Evolutionary conservation across 495 filamentous ascomycete species (phyloP), one percentile per base, ranked within the genome.

Genomic region (Rusavskia elegans): DNA sequence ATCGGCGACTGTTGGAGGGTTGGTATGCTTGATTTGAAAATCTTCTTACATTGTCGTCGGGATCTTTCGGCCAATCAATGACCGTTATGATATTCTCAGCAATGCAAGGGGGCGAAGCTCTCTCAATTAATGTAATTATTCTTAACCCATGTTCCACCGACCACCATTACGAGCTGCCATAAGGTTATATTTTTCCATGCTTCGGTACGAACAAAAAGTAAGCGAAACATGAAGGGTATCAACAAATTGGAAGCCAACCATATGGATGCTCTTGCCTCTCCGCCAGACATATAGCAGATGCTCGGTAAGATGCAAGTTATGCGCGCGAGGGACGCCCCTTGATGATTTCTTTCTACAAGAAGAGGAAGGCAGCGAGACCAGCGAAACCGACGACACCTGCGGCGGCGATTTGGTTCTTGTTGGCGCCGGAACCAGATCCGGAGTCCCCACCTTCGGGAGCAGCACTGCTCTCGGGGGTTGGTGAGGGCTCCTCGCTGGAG

Each of bases 331-430:
- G n/a, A n/a, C n/a, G 3, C 17, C 14, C 37, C 10, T 39, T 13
- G 1, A 14, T 39, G 17, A 4, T 39, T 23, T 46, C 23, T 46
- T 46, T 46, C 14, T 59, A 62, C 50, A 61, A 29, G 32, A 62
- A 45, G 16, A 45, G 55, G 30, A 46, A 41, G 36, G 59, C 59
- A 32, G 55, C 57, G 11, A 62, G 16, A 49, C 59, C 59, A 13
- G 50, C 57, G 39, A 59, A 21, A 36, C 59, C 59, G n/a, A 48
- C 37, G 39, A 56, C 17, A 30, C 41, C 59, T 13, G 52, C 55
- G 9, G 39, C 53, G 7, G 57, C 57, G 27, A 54, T 44, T 11
- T 52, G 52, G 36, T 56, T 53, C n/a, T 50, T 51, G 40, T 42
- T 44, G 21, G 44, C 46, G 0, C 36, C 52, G 44, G 55, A 48